phyloP scores from a whole-genome alignment of 164 flowering plant species.

The Aristolochia californica region DNA sequence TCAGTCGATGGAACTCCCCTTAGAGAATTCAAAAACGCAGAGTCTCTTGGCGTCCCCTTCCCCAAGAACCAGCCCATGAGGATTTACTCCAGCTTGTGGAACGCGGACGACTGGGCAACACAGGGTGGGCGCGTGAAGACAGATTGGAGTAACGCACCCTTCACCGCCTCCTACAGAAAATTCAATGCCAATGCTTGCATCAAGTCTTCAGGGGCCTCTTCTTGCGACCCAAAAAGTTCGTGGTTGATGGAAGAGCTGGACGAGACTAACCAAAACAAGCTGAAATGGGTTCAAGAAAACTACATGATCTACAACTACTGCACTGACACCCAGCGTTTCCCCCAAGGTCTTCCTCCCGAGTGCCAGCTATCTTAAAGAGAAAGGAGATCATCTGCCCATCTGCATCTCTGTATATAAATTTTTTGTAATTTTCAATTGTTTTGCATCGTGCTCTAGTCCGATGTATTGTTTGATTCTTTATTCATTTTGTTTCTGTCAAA shows the following conservation, averaged over 20 bases:
- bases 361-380: constrained; percentile 3
- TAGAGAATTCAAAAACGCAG: constrained; percentile 4
- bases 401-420: no score
- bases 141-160: constrained; percentile 4
- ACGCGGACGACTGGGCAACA: constrained; percentile 9
- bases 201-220: constrained; percentile 10
- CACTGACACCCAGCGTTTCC: constrained; percentile 23
- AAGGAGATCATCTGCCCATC: no score
- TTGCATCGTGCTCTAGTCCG: no score
- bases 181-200: constrained; percentile 4
- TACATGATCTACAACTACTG: constrained; percentile 34
- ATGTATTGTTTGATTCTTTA: no score
- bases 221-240: constrained; percentile 6
- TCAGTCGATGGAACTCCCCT: constrained; percentile 6
- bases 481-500: no score
- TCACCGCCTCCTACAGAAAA: constrained; percentile 2
- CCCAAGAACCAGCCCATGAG: constrained; percentile 7
- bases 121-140: constrained; percentile 6
- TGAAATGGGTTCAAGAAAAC: constrained; percentile 25
- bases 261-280: constrained; percentile 13
- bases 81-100: constrained; percentile 5
- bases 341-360: constrained; percentile 28
- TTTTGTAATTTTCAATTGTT: no score
- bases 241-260: constrained; percentile 19
- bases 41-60: constrained; percentile 1